Conservation (phyloP, 1,284 basidiomycete species). For the Anthracocystis walkeri region DNA sequence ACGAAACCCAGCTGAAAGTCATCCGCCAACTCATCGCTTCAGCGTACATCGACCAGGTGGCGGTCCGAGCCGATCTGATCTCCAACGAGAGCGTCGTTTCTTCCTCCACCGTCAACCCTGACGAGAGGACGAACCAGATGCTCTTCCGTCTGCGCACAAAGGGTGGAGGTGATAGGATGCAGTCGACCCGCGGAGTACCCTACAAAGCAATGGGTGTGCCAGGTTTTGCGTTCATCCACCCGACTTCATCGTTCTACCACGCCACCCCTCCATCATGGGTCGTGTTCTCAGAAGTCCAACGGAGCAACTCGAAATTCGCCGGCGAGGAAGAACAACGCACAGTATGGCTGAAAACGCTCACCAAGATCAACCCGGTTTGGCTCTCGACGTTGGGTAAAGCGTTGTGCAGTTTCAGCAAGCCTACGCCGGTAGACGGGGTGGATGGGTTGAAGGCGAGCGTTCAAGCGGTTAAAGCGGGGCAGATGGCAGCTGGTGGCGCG, state of each 20-base stretch:
- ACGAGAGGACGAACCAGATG: constrained; percentile 39
- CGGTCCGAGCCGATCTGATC: constrained; percentile 87
- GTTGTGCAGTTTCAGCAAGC: constrained; percentile 89
- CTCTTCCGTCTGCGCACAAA: constrained; percentile 60
- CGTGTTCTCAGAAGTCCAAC: constrained; percentile 78
- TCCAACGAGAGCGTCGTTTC: constrained; percentile 56
- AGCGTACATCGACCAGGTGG: constrained; percentile 95
- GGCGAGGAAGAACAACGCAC: constrained; percentile 22
- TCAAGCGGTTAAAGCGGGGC: constrained; percentile 35
- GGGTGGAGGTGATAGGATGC: constrained; percentile 75
- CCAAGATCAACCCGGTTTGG: constrained; percentile 85
- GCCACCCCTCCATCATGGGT: constrained; percentile 85
- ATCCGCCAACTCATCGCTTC: constrained; percentile 88
- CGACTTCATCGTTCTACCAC: constrained; percentile 82
- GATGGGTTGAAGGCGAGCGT: constrained; percentile 24
- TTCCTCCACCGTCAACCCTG: constrained; percentile 19
- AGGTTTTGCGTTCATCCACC: constrained; percentile 89
- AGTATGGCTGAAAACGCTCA: constrained; percentile 63
- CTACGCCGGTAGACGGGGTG: constrained; percentile 66
- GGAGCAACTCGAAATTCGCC: constrained; percentile 67
- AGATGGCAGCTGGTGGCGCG: constrained; percentile 12
- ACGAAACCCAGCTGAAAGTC: constrained; percentile 79
- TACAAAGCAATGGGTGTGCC: constrained; percentile 85
- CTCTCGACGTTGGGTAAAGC: constrained; percentile 81
- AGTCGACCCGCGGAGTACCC: constrained; percentile 82